These are phyloP conservation scores for Chenopodium formosanum DNA, from an alignment of 148 eudicot species.

Conservation along the genomic window DNA sequence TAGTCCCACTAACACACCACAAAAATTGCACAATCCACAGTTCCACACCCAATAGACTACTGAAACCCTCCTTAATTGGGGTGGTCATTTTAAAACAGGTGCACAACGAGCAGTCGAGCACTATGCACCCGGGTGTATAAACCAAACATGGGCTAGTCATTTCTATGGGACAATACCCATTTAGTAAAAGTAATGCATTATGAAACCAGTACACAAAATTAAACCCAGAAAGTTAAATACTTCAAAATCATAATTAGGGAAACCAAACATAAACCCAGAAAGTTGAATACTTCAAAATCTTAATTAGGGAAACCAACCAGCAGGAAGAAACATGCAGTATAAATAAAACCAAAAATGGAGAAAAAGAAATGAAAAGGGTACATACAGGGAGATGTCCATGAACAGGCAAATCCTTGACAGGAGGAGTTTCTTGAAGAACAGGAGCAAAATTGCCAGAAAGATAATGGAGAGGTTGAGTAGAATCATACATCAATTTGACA, in stretches of 20 bases:
- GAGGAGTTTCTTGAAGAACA: constrained; percentile 75
- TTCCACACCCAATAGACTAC: not conserved
- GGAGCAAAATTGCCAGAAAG: constrained; percentile 85
- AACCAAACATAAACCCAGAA: not conserved
- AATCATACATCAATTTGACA: constrained; percentile 64
- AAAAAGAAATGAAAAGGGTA: not conserved
- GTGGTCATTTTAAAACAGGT: no score
- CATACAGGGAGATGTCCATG: constrained; percentile 78
- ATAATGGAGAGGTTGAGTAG: constrained; percentile 54
- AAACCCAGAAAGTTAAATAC: not conserved
- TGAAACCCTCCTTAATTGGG: not conserved
- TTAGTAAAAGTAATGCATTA: no score
- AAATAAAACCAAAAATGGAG: not conserved
- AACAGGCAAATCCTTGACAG: constrained; percentile 58
- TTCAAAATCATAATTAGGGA: not conserved
- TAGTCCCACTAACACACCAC: not conserved
- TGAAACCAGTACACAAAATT: no score
- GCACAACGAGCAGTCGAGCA: no score
- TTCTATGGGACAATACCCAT: no score
- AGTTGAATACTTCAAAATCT: not conserved
- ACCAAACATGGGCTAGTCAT: no score
- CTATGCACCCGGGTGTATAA: no score
- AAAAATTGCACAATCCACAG: not conserved
- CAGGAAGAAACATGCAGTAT: no score
- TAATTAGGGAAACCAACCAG: not conserved